Base-by-base conservation (phyloP, 768 basidiomycete genomes). In the button mushroom (Agaricus bisporus) region DNA sequence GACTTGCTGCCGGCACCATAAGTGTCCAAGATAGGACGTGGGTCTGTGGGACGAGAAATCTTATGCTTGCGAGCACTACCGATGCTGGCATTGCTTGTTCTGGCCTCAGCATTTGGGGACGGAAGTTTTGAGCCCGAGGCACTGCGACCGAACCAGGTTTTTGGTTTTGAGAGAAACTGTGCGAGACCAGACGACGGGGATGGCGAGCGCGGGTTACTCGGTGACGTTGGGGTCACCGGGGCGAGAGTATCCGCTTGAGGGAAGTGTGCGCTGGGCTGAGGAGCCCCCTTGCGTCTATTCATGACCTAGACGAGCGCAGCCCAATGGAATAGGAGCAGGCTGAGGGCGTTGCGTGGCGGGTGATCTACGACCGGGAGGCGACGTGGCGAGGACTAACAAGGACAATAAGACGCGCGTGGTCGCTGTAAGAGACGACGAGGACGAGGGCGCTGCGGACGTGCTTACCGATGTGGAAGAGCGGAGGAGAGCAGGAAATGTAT, bases 11-110 rank as follows among this genome's bases (percentile, higher is more conserved):
- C 32, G 32, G 66, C 73, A 28, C 71, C 69, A 59, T 81, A 80
- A 1, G 69, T 71, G 58, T 86, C 82, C 58, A 86, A 67, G 50
- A 91, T 85, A 2, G 88, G 90, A 18, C 89, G 72, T 8, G 88
- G 89, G 61, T 91, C 90, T 4, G 88, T 89, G 1, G 89, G 89
- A 43, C 85, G 82, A 29, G 90, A 91, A 36, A 91, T 92, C 74
- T 89, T 91, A 49, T 81, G 86, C 57, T 86, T 88, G 56, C 86
- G 64, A 41, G 66, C 56, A 3, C 63, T 60, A 10, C 64, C 66
- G 26, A 69, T 70, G 49, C 67, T 64, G 22, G 66, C 58, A 37
- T 51, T 51, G 56, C 79, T 83, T 0, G 76, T 59, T 54, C 82
- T 69, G 1, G 81, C 76, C 52, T 83, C 80, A 36, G 68, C 49